phyloP scores from a whole-genome alignment of 1,139 yeast genomes.

The Protomyces lactucae-debilis region DNA sequence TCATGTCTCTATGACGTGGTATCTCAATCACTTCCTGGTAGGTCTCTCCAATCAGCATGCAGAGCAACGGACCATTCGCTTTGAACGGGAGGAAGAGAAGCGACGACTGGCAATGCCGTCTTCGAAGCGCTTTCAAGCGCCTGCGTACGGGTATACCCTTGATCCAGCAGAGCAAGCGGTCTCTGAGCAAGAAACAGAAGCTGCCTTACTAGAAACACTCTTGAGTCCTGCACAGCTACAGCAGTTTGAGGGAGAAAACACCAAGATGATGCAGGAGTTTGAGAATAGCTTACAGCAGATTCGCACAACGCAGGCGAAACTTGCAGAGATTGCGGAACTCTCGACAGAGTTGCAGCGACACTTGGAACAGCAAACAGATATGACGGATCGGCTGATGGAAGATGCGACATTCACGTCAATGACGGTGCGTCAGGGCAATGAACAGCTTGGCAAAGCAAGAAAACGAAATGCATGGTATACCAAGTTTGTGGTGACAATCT shows the following conservation, averaged over 20 bases:
- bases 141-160: constrained; percentile 9
- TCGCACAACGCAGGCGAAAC: constrained; percentile 60
- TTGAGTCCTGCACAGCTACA: constrained; percentile 56
- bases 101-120: constrained; percentile 33
- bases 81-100: constrained; percentile 39
- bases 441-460: constrained; percentile 66
- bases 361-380: constrained; percentile 68
- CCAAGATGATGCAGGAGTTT: constrained; percentile 64
- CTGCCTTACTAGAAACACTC: constrained; percentile 21
- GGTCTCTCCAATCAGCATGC: constrained; percentile 40
- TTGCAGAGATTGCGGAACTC: constrained; percentile 71
- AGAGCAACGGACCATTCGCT: constrained; percentile 41
- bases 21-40: constrained; percentile 35
- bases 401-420: constrained; percentile 65
- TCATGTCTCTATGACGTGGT: constrained; percentile 33
- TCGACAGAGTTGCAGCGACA: constrained; percentile 76
- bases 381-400: constrained; percentile 60
- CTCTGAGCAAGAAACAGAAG: constrained; percentile 9
- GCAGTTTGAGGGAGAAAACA: constrained; percentile 66
- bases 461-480: constrained; percentile 45
- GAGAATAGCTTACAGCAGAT: constrained; percentile 44
- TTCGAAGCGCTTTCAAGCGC: background rate
- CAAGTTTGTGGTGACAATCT: constrained; percentile 16
- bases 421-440: constrained; percentile 71
- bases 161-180: constrained; percentile 2